Evolutionary conservation across 441 rosid genomes (phyloP).

Genomic region (Gossypium armourianum): DNA sequence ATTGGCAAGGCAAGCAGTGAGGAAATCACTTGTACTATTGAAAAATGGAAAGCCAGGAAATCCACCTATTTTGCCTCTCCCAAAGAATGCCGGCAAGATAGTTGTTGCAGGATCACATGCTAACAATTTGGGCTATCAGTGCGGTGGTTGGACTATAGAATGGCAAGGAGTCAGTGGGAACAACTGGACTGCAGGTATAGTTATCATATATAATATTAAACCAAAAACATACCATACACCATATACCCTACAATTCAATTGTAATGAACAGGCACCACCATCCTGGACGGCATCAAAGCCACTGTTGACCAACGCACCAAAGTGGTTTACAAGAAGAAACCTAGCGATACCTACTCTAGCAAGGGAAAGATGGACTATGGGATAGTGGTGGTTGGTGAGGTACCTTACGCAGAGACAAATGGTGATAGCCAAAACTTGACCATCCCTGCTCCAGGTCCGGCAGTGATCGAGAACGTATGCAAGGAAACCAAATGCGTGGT

Average conservation of each 20-base stretch:
- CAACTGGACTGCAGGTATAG: constrained; percentile 12
- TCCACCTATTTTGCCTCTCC: constrained; percentile 14
- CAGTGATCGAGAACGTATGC: not conserved
- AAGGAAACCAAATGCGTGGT: not conserved
- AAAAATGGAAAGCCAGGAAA: constrained; percentile 10
- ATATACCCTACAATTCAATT: not conserved
- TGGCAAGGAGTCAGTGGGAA: constrained; percentile 9
- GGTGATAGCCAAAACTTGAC: constrained; percentile 13
- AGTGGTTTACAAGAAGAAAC: not conserved
- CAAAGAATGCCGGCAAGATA: not conserved
- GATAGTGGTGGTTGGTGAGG: constrained; percentile 10
- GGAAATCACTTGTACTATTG: constrained; percentile 12
- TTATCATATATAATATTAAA: too few relatives aligned
- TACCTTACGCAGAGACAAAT: constrained; percentile 6
- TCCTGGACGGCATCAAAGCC: not conserved
- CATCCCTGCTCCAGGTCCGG: constrained; percentile 8
- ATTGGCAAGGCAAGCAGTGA: constrained; percentile 13
- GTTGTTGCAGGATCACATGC: constrained; percentile 14
- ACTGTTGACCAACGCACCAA: not conserved
- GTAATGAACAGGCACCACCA: constrained; percentile 6
- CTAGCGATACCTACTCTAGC: not conserved
- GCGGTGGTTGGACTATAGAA: constrained; percentile 14
- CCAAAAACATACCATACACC: too few relatives aligned
- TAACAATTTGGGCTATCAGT: constrained; percentile 4
- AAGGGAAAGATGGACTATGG: not conserved